Percentiles rank a stretch among this genome's conserved stretches.
These are phyloP conservation scores for Thelonectria blattea DNA, from an alignment of 2,329 filamentous ascomycete genomes.

Conservation along the genomic window DNA sequence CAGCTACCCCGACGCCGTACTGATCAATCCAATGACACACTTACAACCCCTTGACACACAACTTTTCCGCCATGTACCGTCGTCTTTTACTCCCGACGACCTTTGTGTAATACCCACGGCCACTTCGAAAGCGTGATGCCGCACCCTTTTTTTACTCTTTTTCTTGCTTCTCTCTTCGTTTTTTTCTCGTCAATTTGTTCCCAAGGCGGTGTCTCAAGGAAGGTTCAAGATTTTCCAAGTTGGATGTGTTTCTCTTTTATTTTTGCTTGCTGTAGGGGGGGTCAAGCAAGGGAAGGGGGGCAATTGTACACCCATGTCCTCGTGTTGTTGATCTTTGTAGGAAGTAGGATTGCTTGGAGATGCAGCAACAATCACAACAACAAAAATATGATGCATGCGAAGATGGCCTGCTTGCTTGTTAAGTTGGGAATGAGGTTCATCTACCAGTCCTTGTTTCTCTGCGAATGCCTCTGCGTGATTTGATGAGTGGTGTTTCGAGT, in stretches of 20 bases:
- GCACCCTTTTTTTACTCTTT: conserved; percentile 18
- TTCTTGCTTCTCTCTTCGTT: conserved; percentile 15
- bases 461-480: too few species aligned
- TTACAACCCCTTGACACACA: conserved; percentile 11
- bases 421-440: too few species aligned
- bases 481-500: too few species aligned
- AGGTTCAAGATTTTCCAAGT: not conserved
- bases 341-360: conserved; percentile 12
- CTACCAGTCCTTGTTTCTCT: too few species aligned
- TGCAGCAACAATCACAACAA: too few species aligned
- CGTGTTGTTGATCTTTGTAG: conserved; percentile 19
- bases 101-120: conserved; percentile 39
- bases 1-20: conserved; percentile 3
- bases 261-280: too few species aligned
- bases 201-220: conserved; percentile 17
- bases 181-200: conserved; percentile 13
- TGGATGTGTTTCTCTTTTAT: not conserved
- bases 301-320: too few species aligned
- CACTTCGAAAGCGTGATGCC: conserved; percentile 11
- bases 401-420: too few species aligned
- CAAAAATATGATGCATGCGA: too few species aligned
- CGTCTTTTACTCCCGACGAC: conserved; percentile 25
- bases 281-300: too few species aligned
- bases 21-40: conserved; percentile 16
- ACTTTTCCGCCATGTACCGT: conserved; percentile 22